Evolutionary conservation across 2,329 filamentous ascomycete genomes (phyloP).

Genomic region (Shiraia sp.): DNA sequence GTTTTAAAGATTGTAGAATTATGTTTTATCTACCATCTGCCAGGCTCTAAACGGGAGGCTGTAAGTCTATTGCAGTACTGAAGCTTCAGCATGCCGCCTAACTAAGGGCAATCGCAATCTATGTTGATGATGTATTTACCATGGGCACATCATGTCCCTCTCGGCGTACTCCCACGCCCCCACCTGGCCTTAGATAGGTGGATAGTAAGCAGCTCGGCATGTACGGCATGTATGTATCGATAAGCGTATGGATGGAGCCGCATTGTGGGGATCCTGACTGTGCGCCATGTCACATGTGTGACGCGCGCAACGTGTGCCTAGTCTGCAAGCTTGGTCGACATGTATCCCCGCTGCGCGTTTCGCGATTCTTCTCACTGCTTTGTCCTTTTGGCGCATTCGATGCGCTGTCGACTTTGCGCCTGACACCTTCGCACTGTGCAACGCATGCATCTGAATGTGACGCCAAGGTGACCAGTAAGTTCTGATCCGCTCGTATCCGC

Average conservation of each 20-base stretch:
- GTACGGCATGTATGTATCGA: background rate
- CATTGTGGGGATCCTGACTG: background rate
- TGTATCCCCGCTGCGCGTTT: slow-evolving; percentile 14
- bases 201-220: background rate
- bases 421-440: background rate
- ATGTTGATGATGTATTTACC: too few relatives aligned
- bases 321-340: slow-evolving; percentile 4
- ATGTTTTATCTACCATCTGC: too few relatives aligned
- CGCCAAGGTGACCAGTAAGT: slow-evolving; percentile 21
- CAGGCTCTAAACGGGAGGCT: too few relatives aligned
- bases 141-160: too few relatives aligned
- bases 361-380: slow-evolving; percentile 2
- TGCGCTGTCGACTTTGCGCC: background rate
- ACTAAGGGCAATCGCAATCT: too few relatives aligned
- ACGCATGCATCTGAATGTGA: slow-evolving; percentile 1
- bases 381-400: slow-evolving; percentile 1
- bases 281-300: too few relatives aligned
- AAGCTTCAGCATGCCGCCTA: too few relatives aligned
- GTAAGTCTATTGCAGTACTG: too few relatives aligned
- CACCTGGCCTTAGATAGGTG: too few relatives aligned
- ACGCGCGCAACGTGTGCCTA: slow-evolving; percentile 11
- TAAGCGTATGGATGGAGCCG: slow-evolving; percentile 11
- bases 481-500: slow-evolving; percentile 22
- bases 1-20: too few relatives aligned
- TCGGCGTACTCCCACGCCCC: too few relatives aligned